These are phyloP conservation scores for Jaminaea rosea DNA, from an alignment of 1,284 basidiomycete genomes.

Conservation along the genomic window DNA sequence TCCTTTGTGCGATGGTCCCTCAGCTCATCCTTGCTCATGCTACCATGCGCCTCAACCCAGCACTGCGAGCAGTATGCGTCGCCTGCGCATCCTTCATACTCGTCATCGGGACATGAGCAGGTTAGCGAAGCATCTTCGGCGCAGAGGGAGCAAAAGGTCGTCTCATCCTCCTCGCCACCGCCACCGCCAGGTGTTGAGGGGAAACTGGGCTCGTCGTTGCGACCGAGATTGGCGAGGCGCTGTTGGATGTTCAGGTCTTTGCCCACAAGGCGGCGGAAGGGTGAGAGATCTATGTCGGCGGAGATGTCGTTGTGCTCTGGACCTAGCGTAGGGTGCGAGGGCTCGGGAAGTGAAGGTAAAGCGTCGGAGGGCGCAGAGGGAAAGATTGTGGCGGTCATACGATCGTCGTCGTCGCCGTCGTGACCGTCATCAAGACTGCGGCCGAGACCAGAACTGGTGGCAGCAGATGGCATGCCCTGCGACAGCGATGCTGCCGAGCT, in stretches of 20 bases:
- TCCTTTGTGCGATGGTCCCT: not conserved
- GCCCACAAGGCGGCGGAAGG: not conserved
- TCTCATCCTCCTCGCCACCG: not conserved
- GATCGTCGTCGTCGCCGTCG: not conserved
- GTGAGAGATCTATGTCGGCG: not conserved
- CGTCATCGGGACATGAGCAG: not conserved
- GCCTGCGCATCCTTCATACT: not conserved
- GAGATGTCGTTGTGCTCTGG: not conserved
- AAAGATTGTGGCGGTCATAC: not conserved
- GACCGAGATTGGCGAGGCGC: not conserved
- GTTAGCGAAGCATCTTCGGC: not conserved
- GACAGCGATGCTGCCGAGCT: not conserved
- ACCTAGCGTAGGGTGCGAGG: not conserved
- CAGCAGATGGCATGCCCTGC: not conserved
- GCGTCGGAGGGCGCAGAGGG: not conserved
- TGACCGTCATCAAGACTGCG: not conserved
- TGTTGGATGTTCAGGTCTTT: not conserved
- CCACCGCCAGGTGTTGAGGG: not conserved
- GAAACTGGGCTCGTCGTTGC: not conserved
- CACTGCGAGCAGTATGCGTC: not conserved
- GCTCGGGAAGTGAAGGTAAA: not conserved
- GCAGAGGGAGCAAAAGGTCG: not conserved
- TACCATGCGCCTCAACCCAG: not conserved
- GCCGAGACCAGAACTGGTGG: not conserved
- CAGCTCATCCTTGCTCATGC: not conserved